These are phyloP conservation scores for Trichaptum fuscoviolaceum DNA, from an alignment of 768 basidiomycete genomes.

Conservation along the genomic window DNA sequence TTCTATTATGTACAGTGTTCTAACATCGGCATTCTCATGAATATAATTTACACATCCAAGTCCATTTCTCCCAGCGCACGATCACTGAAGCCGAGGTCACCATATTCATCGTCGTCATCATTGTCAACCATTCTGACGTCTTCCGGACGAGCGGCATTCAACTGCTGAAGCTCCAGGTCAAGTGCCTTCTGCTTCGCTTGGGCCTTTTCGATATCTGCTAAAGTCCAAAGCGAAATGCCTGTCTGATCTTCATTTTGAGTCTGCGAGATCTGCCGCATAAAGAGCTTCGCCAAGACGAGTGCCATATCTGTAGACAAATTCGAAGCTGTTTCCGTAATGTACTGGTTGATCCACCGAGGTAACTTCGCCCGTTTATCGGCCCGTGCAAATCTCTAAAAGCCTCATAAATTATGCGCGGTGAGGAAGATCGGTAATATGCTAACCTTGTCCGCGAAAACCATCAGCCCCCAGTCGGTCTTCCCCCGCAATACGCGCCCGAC, in stretches of 20 bases:
- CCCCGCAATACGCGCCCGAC: conserved; percentile 96
- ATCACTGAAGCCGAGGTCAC: conserved; percentile 63
- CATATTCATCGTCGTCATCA: conserved; percentile 50
- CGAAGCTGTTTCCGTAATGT: conserved; percentile 96
- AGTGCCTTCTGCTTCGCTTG: conserved; percentile 77
- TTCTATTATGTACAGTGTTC: conserved; percentile 4
- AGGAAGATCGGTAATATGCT: conserved; percentile 7
- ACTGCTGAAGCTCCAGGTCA: conserved; percentile 43
- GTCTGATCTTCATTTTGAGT: conserved; percentile 96
- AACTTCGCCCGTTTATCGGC: conserved; percentile 93
- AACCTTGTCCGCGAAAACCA: conserved; percentile 99
- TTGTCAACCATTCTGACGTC: conserved; percentile 35
- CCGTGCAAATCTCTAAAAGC: conserved; percentile 75
- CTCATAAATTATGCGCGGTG: not conserved
- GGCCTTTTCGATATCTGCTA: conserved; percentile 84
- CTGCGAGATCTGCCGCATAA: conserved; percentile 98
- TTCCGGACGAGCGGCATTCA: conserved; percentile 22
- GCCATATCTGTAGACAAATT: conserved; percentile 99
- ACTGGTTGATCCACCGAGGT: conserved; percentile 98
- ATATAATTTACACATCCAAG: conserved; percentile 24
- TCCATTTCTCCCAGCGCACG: conserved; percentile 56
- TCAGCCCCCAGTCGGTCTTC: conserved; percentile 99
- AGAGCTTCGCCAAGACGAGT: conserved; percentile 86
- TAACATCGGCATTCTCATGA: conserved; percentile 3
- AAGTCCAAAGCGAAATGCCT: conserved; percentile 89